A percentile compares a stretch with the other conserved stretches of the same genome.
phyloP scores from a whole-genome alignment of 257 asterid genomes.

The Solanum appendiculatum region DNA sequence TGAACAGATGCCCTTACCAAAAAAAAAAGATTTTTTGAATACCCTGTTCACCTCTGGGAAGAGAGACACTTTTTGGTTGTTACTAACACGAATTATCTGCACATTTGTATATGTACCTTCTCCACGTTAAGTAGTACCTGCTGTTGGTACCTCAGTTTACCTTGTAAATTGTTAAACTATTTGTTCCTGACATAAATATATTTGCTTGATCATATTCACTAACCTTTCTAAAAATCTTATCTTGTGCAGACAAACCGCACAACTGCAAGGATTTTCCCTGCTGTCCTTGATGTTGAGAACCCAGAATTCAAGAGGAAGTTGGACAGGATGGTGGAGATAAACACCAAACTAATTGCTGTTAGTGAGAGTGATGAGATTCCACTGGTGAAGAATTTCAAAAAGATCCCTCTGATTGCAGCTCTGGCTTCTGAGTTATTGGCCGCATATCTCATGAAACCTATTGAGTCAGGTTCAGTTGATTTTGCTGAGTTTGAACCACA shows the following conservation, averaged over 20 bases:
- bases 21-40: neutral
- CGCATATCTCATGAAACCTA: conserved; percentile 90
- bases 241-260: conserved; percentile 77
- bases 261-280: conserved; percentile 89
- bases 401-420: conserved; percentile 81
- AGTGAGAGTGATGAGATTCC: conserved; percentile 63
- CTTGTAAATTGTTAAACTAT: neutral
- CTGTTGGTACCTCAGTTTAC: neutral
- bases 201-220: neutral
- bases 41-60: neutral
- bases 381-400: conserved; percentile 79
- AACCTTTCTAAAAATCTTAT: neutral
- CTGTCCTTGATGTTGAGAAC: conserved; percentile 90
- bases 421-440: conserved; percentile 77
- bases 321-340: conserved; percentile 87
- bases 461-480: conserved; percentile 94
- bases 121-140: neutral
- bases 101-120: neutral
- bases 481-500: conserved; percentile 81
- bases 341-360: conserved; percentile 47
- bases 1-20: neutral
- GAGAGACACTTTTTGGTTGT: neutral
- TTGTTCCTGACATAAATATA: neutral
- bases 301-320: conserved; percentile 93
- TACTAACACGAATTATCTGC: neutral